A percentile compares a stretch with the other conserved stretches of the same genome.
phyloP scores from a whole-genome alignment of 1,284 basidiomycete species.

The Singerocomus inundabilis region DNA sequence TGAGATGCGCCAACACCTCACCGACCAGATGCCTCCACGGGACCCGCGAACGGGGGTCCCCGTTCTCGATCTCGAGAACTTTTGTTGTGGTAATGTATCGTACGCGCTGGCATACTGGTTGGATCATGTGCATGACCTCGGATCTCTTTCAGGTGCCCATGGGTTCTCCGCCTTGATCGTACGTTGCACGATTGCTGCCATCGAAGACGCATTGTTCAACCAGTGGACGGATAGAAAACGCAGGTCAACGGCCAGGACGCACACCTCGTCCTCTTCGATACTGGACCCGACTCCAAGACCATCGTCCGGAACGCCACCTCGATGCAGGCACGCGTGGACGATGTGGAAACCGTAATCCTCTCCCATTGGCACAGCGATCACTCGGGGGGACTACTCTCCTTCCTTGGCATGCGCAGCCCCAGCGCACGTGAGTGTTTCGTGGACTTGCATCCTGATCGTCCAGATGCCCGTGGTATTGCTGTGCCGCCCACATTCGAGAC shows the following conservation, averaged over 20 bases:
- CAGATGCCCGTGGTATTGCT: conserved; percentile 71
- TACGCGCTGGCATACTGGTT: neutral
- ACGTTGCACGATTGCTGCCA: conserved; percentile 21
- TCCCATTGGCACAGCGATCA: conserved; percentile 88
- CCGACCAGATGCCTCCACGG: conserved; percentile 44
- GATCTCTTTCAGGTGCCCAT: conserved; percentile 59
- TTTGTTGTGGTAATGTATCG: conserved; percentile 61
- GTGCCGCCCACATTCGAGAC: conserved; percentile 55
- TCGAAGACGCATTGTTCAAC: neutral
- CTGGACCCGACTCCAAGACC: conserved; percentile 72
- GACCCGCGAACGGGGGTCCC: conserved; percentile 63
- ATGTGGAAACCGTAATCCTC: conserved; percentile 63
- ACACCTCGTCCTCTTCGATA: conserved; percentile 71
- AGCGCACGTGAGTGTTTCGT: conserved; percentile 44
- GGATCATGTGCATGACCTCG: neutral
- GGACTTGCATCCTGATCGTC: conserved; percentile 76
- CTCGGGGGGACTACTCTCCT: conserved; percentile 69
- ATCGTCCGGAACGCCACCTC: conserved; percentile 68
- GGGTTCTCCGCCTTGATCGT: conserved; percentile 79
- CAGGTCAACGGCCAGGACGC: conserved; percentile 41
- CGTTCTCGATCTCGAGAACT: conserved; percentile 68
- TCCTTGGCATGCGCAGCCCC: conserved; percentile 46
- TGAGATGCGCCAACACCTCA: conserved; percentile 65
- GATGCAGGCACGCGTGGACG: conserved; percentile 53
- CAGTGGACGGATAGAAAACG: conserved; percentile 47